A percentile compares a stretch with the other conserved stretches of the same genome.
Conservation (phyloP, 116 monocot species). For the Dioscorea cayenensis region DNA sequence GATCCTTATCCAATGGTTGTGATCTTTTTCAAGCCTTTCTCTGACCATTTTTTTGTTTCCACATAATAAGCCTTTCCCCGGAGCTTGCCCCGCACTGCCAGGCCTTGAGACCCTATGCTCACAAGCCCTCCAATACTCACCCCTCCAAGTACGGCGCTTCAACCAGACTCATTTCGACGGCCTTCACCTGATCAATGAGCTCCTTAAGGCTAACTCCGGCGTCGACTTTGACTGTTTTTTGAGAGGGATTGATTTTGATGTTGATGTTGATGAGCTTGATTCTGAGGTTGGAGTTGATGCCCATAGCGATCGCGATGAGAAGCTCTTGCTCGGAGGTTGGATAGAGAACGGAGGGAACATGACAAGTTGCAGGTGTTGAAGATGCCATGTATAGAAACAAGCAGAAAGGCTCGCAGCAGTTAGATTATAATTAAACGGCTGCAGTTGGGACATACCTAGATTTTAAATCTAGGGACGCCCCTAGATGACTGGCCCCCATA, state of each 20-base stretch:
- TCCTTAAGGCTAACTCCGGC: conserved; percentile 56
- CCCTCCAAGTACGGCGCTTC: conserved; percentile 73
- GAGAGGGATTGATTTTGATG: conserved; percentile 23
- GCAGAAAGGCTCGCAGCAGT: no score
- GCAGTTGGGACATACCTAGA: no score
- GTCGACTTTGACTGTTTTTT: conserved; percentile 33
- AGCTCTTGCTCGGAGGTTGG: conserved; percentile 56
- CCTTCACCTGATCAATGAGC: conserved; percentile 55
- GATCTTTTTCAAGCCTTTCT: no score
- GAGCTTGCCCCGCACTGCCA: no score
- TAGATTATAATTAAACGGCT: no score
- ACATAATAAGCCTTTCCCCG: no score
- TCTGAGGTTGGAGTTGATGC: conserved; percentile 18
- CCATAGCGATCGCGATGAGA: conserved; percentile 30
- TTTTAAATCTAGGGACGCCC: no score
- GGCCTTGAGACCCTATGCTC: conserved; percentile 63
- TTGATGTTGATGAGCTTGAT: conserved; percentile 35
- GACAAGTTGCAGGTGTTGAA: conserved; percentile 41
- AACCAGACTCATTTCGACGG: conserved; percentile 44
- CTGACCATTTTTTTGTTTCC: no score
- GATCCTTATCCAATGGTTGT: no score
- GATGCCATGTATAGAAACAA: conserved; percentile 16
- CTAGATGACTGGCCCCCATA: no score
- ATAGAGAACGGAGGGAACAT: conserved; percentile 29
- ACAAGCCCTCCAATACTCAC: conserved; percentile 57